These are phyloP conservation scores for Trichophyton rubrum DNA, from an alignment of 2,329 filamentous ascomycete genomes.

Conservation along the genomic window DNA sequence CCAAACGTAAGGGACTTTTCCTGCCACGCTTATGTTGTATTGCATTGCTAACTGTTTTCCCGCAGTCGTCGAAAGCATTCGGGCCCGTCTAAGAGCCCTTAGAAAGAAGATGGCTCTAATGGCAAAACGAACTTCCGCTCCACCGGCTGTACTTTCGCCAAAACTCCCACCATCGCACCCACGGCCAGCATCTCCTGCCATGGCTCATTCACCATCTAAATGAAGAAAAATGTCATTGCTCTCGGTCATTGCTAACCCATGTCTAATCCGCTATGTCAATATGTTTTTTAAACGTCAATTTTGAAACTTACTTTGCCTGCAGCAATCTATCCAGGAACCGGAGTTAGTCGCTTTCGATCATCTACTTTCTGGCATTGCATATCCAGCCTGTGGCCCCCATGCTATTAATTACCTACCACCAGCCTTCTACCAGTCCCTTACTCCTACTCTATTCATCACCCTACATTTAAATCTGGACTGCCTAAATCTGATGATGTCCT, in stretches of 20 bases:
- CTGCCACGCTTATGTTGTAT: neutral
- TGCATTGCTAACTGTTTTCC: neutral
- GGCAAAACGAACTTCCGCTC: conserved; percentile 34
- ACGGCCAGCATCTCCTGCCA: conserved; percentile 22
- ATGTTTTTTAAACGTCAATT: neutral
- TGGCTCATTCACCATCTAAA: conserved; percentile 18
- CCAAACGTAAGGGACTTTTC: conserved; percentile 33
- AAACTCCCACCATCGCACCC: conserved; percentile 20
- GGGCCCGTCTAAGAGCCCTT: conserved; percentile 34
- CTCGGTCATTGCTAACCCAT: neutral
- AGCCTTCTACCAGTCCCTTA: neutral
- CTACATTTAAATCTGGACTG: neutral
- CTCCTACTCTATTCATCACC: neutral
- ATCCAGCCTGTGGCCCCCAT: neutral
- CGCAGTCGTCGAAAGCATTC: conserved; percentile 39
- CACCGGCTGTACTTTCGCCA: conserved; percentile 19
- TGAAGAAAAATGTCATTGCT: neutral
- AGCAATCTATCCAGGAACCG: neutral
- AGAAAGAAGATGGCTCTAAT: conserved; percentile 39
- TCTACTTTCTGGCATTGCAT: neutral
- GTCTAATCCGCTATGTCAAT: neutral
- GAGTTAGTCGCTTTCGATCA: neutral
- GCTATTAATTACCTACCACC: neutral
- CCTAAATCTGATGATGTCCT: neutral
- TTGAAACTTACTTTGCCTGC: too few relatives aligned